Evolutionary conservation across 768 basidiomycete species (phyloP).

Genomic region (Nidularia sp.): DNA sequence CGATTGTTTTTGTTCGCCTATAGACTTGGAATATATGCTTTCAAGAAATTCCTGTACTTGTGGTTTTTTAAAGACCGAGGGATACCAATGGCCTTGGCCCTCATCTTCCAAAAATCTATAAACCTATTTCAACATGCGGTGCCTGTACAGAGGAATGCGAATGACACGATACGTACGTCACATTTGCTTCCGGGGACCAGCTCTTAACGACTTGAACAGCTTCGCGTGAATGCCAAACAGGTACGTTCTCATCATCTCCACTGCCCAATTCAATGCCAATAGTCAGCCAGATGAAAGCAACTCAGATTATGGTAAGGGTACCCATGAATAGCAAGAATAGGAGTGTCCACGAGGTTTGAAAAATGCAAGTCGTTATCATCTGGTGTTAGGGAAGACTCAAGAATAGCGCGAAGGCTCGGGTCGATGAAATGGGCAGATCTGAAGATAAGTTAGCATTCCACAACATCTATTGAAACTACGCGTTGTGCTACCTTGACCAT

Average conservation of each 20-base stretch:
- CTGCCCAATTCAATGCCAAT: constrained; percentile 24
- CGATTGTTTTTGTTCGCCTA: constrained; percentile 8
- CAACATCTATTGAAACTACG: not conserved
- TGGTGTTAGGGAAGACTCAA: constrained; percentile 70
- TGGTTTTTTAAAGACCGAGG: constrained; percentile 49
- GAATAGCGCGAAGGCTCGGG: constrained; percentile 64
- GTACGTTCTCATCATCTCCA: constrained; percentile 82
- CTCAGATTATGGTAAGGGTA: constrained; percentile 19
- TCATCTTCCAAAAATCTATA: constrained; percentile 59
- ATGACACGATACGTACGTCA: constrained; percentile 30
- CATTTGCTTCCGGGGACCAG: constrained; percentile 50
- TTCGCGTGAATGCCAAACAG: constrained; percentile 79
- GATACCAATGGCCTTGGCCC: constrained; percentile 69
- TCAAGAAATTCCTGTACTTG: constrained; percentile 57
- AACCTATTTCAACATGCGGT: not conserved
- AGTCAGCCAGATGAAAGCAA: not conserved
- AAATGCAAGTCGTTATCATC: constrained; percentile 89
- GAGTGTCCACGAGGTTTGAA: constrained; percentile 68
- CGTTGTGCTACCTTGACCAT: constrained; percentile 47
- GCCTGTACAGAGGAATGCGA: too few species aligned
- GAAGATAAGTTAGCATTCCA: not conserved
- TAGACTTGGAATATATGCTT: constrained; percentile 1
- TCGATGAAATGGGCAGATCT: constrained; percentile 75
- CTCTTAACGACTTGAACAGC: constrained; percentile 52
- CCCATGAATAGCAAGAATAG: constrained; percentile 80